phyloP scores from a whole-genome alignment of 768 basidiomycete genomes.

The Serendipita sp. region DNA sequence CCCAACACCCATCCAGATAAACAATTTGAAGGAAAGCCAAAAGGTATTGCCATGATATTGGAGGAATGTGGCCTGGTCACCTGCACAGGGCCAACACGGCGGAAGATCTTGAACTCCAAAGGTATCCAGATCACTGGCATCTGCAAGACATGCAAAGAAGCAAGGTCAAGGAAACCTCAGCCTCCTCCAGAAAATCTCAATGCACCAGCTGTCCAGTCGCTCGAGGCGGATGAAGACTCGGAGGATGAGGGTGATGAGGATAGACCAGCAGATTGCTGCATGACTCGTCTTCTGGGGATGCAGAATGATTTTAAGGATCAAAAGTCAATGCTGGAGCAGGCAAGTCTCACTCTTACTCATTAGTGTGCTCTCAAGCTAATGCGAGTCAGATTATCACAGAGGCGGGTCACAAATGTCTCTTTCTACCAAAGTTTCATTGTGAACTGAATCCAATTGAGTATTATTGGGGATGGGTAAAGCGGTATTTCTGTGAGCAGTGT shows the following conservation, averaged over 20 bases:
- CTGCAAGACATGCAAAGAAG: background rate
- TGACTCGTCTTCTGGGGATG: slow-evolving; percentile 23
- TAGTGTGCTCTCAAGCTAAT: slow-evolving; percentile 9
- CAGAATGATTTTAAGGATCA: slow-evolving; percentile 22
- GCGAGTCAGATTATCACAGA: slow-evolving; percentile 7
- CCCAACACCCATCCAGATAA: slow-evolving; percentile 12
- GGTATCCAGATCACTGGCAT: background rate
- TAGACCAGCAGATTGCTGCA: slow-evolving; percentile 19
- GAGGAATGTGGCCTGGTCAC: slow-evolving; percentile 20
- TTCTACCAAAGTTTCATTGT: slow-evolving; percentile 11
- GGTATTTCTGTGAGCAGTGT: slow-evolving; percentile 19
- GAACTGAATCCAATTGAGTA: slow-evolving; percentile 11
- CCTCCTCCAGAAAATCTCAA: background rate
- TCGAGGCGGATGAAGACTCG: background rate
- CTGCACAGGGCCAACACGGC: too few relatives aligned
- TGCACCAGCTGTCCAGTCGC: background rate
- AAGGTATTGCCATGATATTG: slow-evolving; percentile 24
- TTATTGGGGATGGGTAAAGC: slow-evolving; percentile 26
- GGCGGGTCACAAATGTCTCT: slow-evolving; percentile 8
- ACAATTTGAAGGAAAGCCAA: slow-evolving; percentile 17
- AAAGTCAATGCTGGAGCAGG: too few relatives aligned
- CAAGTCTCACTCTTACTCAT: too few relatives aligned
- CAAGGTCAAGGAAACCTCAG: background rate
- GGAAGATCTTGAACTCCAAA: background rate
- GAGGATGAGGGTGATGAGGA: slow-evolving; percentile 7